Evolutionary conservation across 1,284 basidiomycete species (phyloP).

Genomic region (Cryptococcus hybrid): DNA sequence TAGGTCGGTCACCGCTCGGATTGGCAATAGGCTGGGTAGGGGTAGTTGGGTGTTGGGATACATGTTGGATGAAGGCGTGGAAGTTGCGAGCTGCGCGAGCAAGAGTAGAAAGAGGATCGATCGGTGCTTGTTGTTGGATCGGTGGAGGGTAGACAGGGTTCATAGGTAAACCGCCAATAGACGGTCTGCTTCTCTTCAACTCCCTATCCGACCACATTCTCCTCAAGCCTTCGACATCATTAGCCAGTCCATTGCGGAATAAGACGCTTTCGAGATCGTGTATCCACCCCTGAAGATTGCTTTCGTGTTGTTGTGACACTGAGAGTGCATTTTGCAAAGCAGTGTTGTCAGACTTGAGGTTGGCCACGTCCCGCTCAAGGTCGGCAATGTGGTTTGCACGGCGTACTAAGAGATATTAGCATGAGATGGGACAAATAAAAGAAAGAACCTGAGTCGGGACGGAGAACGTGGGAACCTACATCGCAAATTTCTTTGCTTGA

Average conservation of each 20-base stretch:
- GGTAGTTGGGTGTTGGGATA: not conserved
- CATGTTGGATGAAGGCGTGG: not conserved
- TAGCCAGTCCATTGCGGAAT: conserved; percentile 25
- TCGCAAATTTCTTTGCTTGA: conserved; percentile 38
- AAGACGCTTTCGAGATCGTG: conserved; percentile 35
- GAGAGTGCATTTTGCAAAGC: conserved; percentile 19
- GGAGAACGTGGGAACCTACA: conserved; percentile 17
- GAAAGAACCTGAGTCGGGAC: not conserved
- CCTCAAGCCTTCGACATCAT: conserved; percentile 29
- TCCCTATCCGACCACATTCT: conserved; percentile 20
- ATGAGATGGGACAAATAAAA: not conserved
- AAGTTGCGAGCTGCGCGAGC: conserved; percentile 9
- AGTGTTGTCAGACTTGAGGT: conserved; percentile 16
- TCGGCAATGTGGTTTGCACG: conserved; percentile 41
- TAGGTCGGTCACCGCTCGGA: conserved; percentile 2
- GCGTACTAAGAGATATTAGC: conserved; percentile 22
- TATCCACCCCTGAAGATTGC: conserved; percentile 26
- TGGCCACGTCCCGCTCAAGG: conserved; percentile 27
- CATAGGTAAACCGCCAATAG: not conserved
- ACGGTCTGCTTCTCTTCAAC: not conserved
- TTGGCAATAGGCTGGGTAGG: not conserved
- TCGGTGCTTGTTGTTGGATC: not conserved
- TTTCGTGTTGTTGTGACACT: conserved; percentile 20
- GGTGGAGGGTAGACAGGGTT: not conserved
- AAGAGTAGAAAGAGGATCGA: conserved; percentile 14